Evolutionary conservation across 306 rosid genomes (phyloP), one percentile per base, ranked within the genome.

Genomic region (Quercus wislizeni): DNA sequence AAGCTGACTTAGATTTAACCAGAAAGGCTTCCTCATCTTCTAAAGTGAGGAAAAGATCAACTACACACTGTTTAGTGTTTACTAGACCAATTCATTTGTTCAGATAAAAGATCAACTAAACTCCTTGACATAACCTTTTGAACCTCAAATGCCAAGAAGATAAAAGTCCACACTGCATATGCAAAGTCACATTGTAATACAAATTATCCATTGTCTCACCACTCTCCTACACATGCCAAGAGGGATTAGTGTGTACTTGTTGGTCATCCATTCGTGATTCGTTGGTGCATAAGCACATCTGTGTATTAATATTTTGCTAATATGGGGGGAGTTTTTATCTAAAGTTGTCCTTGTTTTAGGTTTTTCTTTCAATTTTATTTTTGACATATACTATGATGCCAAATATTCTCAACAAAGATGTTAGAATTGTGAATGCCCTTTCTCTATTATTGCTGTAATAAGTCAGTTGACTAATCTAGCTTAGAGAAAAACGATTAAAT

Each of bases 401-500:
- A 49, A 61, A 31, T 31, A 62, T 79, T 23, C 23, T 58, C 30
- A 38, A 38, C 11, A 7, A 8, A 7, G 46, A 38, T 38, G 46
- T 8, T 38, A 38, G 11, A 38, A 38, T 38, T 38, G 46, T 38
- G 46, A 38, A 38, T 8, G 46, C 46, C 46, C 46, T 38, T 38
- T 38, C 11, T 17, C 49, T 73, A 57, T 59, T 69, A 49, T 33
- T 73, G 20, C 63, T 21, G 58, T 49, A 18, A 41, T 35, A 57
- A 67, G 10, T 55, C 28, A 17, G 38, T 55, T 58, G 56, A 18
- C 30, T 62, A 15, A 25, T 35, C 35, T 65, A 11, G 21, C 21
- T 65, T 31, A 73, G 61, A 77, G 79, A 78, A 73, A n/a, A 78
- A 67, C 23, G 7, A 28, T 54, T 49, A 28, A 73, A 49, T 80